Evolutionary conservation across 2,329 filamentous ascomycete genomes (phyloP).

Genomic region (Nakataea oryzae): DNA sequence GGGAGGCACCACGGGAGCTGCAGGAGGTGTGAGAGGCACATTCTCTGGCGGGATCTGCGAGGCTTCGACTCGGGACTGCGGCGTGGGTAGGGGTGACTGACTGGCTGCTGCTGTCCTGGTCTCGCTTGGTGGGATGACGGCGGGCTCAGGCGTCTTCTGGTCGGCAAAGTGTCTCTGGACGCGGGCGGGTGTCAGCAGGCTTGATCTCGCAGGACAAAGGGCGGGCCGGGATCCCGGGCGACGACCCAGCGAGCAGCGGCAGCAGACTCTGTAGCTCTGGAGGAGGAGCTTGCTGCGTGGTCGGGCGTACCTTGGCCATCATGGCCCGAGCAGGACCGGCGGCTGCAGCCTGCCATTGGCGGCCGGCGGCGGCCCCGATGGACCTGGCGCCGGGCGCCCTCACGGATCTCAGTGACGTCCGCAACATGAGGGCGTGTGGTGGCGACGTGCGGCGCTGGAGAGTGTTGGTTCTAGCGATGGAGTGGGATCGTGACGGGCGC

Average conservation of each 20-base stretch:
- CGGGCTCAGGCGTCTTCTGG: conserved; percentile 40
- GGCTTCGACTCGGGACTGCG: conserved; percentile 24
- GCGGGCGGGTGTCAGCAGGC: background rate
- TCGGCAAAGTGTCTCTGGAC: conserved; percentile 47
- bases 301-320: conserved; percentile 25
- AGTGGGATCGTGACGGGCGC: background rate
- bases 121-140: conserved; percentile 43
- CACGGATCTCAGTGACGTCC: conserved; percentile 56
- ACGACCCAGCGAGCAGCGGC: background rate
- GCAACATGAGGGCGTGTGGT: conserved; percentile 53
- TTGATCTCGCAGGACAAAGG: background rate
- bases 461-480: background rate
- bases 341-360: conserved; percentile 45
- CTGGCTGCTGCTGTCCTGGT: conserved; percentile 37
- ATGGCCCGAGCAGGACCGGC: conserved; percentile 24
- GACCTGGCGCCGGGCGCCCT: conserved; percentile 47
- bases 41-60: conserved; percentile 25
- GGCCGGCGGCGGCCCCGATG: conserved; percentile 38
- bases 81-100: conserved; percentile 22
- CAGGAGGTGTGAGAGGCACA: conserved; percentile 28
- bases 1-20: conserved; percentile 23
- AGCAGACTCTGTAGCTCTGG: background rate
- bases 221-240: too few relatives aligned
- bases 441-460: background rate
- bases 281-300: conserved; percentile 8